These are phyloP conservation scores for Holtermanniella nyarrowii DNA, from an alignment of 768 basidiomycete genomes.

Conservation along the genomic window DNA sequence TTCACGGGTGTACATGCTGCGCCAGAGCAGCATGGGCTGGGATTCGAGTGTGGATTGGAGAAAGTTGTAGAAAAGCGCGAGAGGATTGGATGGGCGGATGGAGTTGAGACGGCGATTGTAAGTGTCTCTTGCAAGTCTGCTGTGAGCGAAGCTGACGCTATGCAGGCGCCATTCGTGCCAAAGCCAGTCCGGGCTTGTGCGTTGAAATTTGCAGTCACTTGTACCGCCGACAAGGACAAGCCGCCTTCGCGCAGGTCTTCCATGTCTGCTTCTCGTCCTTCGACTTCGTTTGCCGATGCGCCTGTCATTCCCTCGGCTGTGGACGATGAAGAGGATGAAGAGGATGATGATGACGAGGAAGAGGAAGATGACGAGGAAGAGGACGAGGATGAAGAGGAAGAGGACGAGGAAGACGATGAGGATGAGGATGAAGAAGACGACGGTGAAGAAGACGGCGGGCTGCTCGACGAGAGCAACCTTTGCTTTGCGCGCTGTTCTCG, in stretches of 20 bases:
- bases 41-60: slow-evolving; percentile 5
- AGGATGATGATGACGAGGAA: slow-evolving; percentile 3
- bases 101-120: slow-evolving; percentile 8
- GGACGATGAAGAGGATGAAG: not conserved
- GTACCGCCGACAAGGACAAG: not conserved
- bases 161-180: not conserved
- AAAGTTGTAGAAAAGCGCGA: slow-evolving; percentile 21
- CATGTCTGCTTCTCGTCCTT: not conserved
- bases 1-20: too few relatives aligned
- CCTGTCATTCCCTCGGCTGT: not conserved
- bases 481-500: not conserved
- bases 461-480: not conserved
- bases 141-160: not conserved
- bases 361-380: slow-evolving; percentile 7
- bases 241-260: not conserved
- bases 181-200: not conserved
- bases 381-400: slow-evolving; percentile 4
- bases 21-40: slow-evolving; percentile 1
- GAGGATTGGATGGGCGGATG: slow-evolving; percentile 17
- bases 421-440: slow-evolving; percentile 9
- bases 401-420: slow-evolving; percentile 7
- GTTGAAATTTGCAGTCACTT: not conserved
- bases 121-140: not conserved
- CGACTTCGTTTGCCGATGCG: not conserved
- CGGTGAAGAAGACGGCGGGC: not conserved